These are phyloP conservation scores for Apiospora pterosperma DNA, from an alignment of 2,329 filamentous ascomycete species.

Conservation along the genomic window DNA sequence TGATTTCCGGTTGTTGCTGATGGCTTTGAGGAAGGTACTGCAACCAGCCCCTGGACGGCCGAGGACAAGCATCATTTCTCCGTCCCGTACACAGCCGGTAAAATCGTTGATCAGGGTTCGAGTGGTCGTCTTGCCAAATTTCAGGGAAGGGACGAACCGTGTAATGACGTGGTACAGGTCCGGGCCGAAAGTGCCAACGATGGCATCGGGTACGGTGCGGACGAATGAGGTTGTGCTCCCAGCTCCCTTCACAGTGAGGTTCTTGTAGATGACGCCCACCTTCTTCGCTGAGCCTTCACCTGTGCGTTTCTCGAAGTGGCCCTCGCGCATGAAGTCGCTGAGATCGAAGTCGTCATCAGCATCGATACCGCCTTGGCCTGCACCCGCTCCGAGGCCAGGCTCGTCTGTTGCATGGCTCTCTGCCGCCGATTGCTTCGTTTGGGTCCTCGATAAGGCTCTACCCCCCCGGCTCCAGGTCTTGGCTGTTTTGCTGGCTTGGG, in stretches of 20 bases:
- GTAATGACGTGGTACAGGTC: conserved; percentile 66
- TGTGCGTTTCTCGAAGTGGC: conserved; percentile 71
- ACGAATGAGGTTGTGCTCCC: conserved; percentile 66
- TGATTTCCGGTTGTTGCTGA: conserved; percentile 65
- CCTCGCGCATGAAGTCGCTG: conserved; percentile 67
- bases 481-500: conserved; percentile 22
- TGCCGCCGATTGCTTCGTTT: conserved; percentile 7
- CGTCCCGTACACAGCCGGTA: conserved; percentile 62
- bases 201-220: conserved; percentile 68
- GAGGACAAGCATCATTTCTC: conserved; percentile 67
- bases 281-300: conserved; percentile 68
- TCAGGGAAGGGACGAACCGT: conserved; percentile 31
- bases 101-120: conserved; percentile 60
- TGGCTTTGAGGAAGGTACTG: conserved; percentile 72
- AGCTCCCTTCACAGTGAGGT: conserved; percentile 70
- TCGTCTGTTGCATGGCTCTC: conserved; percentile 25
- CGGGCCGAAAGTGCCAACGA: conserved; percentile 76
- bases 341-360: conserved; percentile 64
- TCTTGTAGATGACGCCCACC: conserved; percentile 73
- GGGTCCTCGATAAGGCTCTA: conserved; percentile 9
- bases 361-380: conserved; percentile 38
- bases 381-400: conserved; percentile 22
- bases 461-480: conserved; percentile 5
- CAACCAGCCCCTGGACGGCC: conserved; percentile 73
- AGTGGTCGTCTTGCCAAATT: conserved; percentile 19